These are phyloP conservation scores for Colletotrichum horii DNA, from an alignment of 2,329 filamentous ascomycete genomes.

Conservation along the genomic window DNA sequence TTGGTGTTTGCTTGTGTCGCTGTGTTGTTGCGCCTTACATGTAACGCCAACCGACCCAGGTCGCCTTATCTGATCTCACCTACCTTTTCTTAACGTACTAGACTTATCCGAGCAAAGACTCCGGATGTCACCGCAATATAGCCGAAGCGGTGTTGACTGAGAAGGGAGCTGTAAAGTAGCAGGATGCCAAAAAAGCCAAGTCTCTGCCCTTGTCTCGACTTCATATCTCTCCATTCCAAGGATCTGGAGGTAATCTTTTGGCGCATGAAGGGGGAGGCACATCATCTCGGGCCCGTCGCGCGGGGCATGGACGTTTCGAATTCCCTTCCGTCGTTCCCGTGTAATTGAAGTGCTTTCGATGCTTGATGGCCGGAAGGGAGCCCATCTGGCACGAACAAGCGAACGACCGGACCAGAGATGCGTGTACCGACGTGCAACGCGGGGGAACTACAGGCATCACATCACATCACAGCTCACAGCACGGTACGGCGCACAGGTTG, in stretches of 20 bases:
- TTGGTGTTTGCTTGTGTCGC: background rate
- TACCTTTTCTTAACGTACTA: background rate
- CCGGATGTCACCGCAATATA: background rate
- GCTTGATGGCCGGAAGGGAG: background rate
- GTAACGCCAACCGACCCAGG: background rate
- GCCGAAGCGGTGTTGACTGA: background rate
- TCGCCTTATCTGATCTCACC: background rate
- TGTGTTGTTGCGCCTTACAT: background rate
- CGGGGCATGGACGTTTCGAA: background rate
- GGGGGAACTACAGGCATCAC: background rate
- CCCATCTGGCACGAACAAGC: background rate
- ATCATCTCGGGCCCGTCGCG: background rate
- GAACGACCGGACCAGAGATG: background rate
- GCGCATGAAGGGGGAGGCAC: background rate
- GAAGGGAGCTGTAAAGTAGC: background rate
- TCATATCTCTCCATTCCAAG: constrained; percentile 1
- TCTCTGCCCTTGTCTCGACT: constrained; percentile 4
- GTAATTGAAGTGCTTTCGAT: background rate
- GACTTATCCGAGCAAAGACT: background rate
- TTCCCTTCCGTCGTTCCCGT: background rate
- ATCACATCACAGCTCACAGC: background rate
- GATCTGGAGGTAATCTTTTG: background rate
- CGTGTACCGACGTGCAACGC: background rate
- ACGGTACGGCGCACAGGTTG: background rate
- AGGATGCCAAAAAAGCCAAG: background rate